phyloP scores from a whole-genome alignment of 1,284 basidiomycete genomes.

The Papiliotrema nemorosa region DNA sequence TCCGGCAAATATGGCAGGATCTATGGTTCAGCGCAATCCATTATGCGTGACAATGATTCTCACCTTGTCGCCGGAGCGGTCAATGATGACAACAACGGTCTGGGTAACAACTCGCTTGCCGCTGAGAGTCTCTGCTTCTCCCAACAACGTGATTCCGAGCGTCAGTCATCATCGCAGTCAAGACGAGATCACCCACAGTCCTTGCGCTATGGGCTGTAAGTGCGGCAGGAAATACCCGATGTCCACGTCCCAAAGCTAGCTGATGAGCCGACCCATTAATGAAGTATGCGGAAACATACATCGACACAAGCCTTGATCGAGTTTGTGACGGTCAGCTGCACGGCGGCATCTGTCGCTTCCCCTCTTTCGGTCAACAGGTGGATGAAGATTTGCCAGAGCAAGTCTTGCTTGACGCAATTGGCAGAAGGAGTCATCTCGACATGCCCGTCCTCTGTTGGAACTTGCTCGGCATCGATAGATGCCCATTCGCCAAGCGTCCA shows the following conservation, averaged over 20 bases:
- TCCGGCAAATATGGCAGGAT: conserved; percentile 65
- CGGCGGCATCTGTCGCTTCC: conserved; percentile 70
- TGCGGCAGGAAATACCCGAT: conserved; percentile 44
- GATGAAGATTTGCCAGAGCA: conserved; percentile 74
- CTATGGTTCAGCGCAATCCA: conserved; percentile 44
- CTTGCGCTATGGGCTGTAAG: conserved; percentile 40
- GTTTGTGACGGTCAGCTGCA: conserved; percentile 72
- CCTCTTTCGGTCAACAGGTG: conserved; percentile 67
- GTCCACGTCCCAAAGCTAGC: conserved; percentile 43
- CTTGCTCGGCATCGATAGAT: conserved; percentile 11
- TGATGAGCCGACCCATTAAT: conserved; percentile 4
- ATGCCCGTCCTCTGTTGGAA: not conserved
- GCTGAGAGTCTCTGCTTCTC: conserved; percentile 70
- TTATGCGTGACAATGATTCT: conserved; percentile 13
- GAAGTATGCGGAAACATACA: conserved; percentile 53
- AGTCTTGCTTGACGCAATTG: conserved; percentile 58
- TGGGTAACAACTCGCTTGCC: conserved; percentile 71
- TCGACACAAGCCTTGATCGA: conserved; percentile 75
- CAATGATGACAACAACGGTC: conserved; percentile 68
- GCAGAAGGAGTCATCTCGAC: not conserved
- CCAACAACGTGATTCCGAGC: conserved; percentile 55
- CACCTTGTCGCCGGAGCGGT: conserved; percentile 62
- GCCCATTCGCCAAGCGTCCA: conserved; percentile 85
- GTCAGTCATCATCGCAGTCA: not conserved
- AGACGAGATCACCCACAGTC: conserved; percentile 41